Evolutionary conservation across 306 rosid genomes (phyloP), one percentile per base, ranked within the genome.

Genomic region (Senna tora): DNA sequence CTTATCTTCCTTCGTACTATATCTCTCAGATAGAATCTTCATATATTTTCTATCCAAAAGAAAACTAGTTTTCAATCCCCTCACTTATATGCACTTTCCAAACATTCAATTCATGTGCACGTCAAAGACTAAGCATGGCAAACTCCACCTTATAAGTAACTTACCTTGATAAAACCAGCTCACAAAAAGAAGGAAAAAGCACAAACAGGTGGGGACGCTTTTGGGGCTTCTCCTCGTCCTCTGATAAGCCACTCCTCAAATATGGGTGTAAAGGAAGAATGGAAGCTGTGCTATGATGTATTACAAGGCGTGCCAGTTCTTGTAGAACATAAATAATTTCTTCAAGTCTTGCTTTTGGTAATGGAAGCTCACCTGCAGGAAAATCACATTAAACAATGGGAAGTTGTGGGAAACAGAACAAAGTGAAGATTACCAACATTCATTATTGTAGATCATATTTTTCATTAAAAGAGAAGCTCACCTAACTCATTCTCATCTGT

Each of bases 101-200:
- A 42, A 56, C 20, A 43, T 41, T 58, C 64, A 17, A 63, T 17
- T 21, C 12, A 47, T 25, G 43, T 47, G 50, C 65, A 12, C 25
- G 68, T 71, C 57, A 54, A 60, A 36, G 52, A 70, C 67, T 42
- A 53, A 43, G 52, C 46, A 58, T 6, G 32, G 28, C 45, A 34
- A 16, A 5, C 32, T 47, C 30, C 53, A 39, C 72, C 2, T n/a
- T 28, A 57, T 45, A 56, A 15, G 69, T 57, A 56, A 63, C 77
- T 80, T 84, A 91, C 98, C 98, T 91, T 34, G 97, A 91, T 77
- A 81, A 84, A 65, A 87, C 90, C 56, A 94, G 89, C 79, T 94
- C 98, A 65, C 85, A 89, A 25, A 94, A 82, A 73, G 95, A 91
- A 46, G 98, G 92, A 80, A 91, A 84, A n/a, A 94, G 82, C 77